Evolutionary conservation across 1,284 basidiomycete genomes (phyloP).

Genomic region (Chalciporus sp.): DNA sequence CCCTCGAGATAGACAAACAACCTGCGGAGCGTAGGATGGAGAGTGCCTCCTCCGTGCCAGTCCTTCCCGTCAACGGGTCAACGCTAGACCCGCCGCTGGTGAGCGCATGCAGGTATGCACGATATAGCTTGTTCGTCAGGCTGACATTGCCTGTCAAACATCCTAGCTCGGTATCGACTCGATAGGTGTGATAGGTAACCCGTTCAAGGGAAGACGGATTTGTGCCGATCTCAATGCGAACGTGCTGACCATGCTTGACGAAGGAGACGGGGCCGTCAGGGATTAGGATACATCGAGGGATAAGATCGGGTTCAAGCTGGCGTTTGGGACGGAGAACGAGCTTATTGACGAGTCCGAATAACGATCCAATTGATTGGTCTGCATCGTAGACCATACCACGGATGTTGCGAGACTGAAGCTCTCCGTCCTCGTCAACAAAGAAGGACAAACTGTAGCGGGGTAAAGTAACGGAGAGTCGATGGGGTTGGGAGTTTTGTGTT

Average conservation of each 20-base stretch:
- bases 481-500: constrained; percentile 5
- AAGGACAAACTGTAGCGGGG: constrained; percentile 45
- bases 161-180: constrained; percentile 41
- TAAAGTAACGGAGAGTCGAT: constrained; percentile 37
- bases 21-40: constrained; percentile 39
- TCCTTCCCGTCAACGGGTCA: constrained; percentile 48
- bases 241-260: constrained; percentile 27
- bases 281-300: constrained; percentile 39
- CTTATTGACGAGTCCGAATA: constrained; percentile 37
- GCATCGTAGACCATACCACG: constrained; percentile 29
- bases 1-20: constrained; percentile 41
- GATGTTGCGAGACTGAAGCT: constrained; percentile 33
- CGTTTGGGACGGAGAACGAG: constrained; percentile 40
- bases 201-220: not conserved
- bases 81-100: constrained; percentile 41
- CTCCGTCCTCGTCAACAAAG: constrained; percentile 27
- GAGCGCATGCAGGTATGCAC: constrained; percentile 47
- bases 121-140: constrained; percentile 40
- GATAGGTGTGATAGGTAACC: constrained; percentile 40
- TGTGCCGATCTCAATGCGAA: constrained; percentile 24
- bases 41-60: constrained; percentile 50
- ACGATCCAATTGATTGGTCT: constrained; percentile 27
- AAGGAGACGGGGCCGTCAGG: constrained; percentile 39
- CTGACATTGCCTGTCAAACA: constrained; percentile 37
- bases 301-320: not conserved